Evolutionary conservation across 2,329 filamentous ascomycete species (phyloP).

Genomic region (Rhinocladiella mackenziei): DNA sequence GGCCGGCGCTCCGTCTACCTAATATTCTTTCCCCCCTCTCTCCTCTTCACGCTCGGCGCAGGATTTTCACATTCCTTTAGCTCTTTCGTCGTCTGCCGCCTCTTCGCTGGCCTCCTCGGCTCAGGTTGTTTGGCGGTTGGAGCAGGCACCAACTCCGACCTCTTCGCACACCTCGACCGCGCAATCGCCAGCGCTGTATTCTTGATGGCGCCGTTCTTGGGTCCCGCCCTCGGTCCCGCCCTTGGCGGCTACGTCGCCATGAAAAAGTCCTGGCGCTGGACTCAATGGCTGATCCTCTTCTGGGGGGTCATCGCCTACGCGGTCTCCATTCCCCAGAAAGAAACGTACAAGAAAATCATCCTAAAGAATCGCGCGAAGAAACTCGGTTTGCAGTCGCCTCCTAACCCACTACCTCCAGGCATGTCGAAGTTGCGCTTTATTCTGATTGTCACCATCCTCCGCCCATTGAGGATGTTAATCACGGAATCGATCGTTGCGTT

Average conservation of each 20-base stretch:
- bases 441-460: constrained; percentile 39
- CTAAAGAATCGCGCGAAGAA: constrained; percentile 54
- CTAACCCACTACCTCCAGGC: constrained; percentile 61
- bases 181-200: constrained; percentile 53
- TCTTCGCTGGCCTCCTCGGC: constrained; percentile 71
- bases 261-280: constrained; percentile 68
- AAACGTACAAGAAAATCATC: constrained; percentile 67
- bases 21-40: constrained; percentile 62
- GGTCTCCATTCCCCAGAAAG: constrained; percentile 54
- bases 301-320: constrained; percentile 57
- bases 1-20: constrained; percentile 67
- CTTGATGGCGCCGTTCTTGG: constrained; percentile 61
- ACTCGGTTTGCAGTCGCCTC: constrained; percentile 59
- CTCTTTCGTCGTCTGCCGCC: constrained; percentile 66
- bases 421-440: constrained; percentile 47
- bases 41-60: constrained; percentile 46
- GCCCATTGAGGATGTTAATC: constrained; percentile 62
- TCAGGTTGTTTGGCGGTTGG: constrained; percentile 66
- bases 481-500: constrained; percentile 66
- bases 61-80: constrained; percentile 59
- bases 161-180: constrained; percentile 47
- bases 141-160: constrained; percentile 67
- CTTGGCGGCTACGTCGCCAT: constrained; percentile 64
- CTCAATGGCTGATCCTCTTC: constrained; percentile 65
- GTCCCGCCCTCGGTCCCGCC: constrained; percentile 64